These are phyloP conservation scores for Malus hybrid DNA, from an alignment of 331 rosid species.

Conservation along the genomic window DNA sequence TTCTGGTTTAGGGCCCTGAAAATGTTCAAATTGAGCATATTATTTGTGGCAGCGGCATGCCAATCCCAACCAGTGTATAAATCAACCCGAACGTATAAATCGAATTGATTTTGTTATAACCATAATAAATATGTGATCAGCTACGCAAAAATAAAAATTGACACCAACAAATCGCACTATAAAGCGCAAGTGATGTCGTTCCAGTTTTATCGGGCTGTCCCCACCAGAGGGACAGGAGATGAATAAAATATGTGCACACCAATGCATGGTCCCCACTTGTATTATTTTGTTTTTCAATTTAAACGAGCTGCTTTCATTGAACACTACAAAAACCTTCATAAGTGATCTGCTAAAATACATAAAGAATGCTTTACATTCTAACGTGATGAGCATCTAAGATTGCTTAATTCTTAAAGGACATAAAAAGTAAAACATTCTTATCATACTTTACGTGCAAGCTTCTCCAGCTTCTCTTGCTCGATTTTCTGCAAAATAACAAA, in stretches of 20 bases:
- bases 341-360: not conserved
- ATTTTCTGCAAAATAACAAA: constrained; percentile 48
- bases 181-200: no score
- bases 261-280: no score
- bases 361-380: not conserved
- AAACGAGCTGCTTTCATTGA: not conserved
- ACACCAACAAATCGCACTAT: not conserved
- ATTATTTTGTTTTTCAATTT: not conserved
- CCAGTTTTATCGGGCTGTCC: no score
- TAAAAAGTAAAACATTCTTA: not conserved
- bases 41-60: not conserved
- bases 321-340: not conserved
- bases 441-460: constrained; percentile 89
- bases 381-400: not conserved
- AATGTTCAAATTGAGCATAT: constrained; percentile 14
- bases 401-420: not conserved
- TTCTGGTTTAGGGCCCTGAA: constrained; percentile 81
- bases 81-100: not conserved
- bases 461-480: constrained; percentile 90
- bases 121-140: not conserved
- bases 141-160: not conserved
- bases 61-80: not conserved
- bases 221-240: no score
- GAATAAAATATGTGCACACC: not conserved
- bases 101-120: not conserved